Base-by-base conservation (phyloP, 73 alveolate species). In the Paraurostyla sp. region DNA sequence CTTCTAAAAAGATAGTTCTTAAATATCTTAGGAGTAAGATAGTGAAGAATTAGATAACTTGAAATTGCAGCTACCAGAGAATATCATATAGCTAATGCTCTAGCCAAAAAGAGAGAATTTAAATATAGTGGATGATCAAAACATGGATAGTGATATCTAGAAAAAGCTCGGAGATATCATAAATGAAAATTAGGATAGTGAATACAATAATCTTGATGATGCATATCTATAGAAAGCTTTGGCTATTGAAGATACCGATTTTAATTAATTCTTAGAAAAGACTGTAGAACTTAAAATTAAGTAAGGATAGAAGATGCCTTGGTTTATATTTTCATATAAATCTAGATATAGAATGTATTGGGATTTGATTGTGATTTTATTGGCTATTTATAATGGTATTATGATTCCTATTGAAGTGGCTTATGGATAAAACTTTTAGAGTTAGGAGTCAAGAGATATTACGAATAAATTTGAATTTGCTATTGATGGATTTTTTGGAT, bases 61-160 rank as follows among this genome's bases (percentile, higher is more conserved):
- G 58, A 65, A 65, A 65, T 6, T 38, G 58, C 18, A 65, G 41
- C 56, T 65, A 9, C 82, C 82, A 7, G 82, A 65, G 82, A 16
- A 18, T 2, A 38, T 65, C 13, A 36, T 65, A 9, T 6, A 65
- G 32, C 36, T 65, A 36, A 7, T 65, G 58, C 32, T 65, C 16
- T 22, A 65, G 25, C 82, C 82, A 38, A 73, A 71, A 73, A 73
- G 86, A 49, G 23, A n/a, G n/a, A n/a, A 73, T 23, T 23, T 73
- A 18, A 22, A 16, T 23, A 11, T 73, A 16, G 32, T 45, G 25
- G 86, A 73, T 4, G 65, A 22, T 43, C 80, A 62, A 7, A n/a
- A 73, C 30, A 25, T 27, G 18, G 18, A 18, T 46, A 46, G 13
- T 48, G 56, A 73, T 23, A 20, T 45, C 15, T 23, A 73, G 71